These are phyloP conservation scores for Schizothecium vesticola DNA, from an alignment of 495 filamentous ascomycete genomes.

Conservation along the genomic window DNA sequence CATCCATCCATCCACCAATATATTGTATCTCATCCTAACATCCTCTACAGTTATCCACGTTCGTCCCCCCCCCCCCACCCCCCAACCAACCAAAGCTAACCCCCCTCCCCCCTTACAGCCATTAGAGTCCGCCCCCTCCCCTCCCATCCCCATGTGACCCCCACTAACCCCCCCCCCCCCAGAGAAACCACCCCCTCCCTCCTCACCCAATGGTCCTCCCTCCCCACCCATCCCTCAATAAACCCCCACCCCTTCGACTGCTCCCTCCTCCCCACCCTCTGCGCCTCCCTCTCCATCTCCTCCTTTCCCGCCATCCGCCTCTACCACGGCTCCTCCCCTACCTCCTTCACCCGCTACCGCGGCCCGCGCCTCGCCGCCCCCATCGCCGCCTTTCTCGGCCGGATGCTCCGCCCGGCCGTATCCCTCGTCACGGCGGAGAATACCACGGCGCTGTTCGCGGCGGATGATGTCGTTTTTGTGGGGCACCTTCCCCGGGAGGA, in stretches of 20 bases:
- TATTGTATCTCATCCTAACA: neutral
- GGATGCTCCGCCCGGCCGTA: constrained; percentile 32
- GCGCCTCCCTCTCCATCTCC: constrained; percentile 33
- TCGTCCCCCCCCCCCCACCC: neutral
- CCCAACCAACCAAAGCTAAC: neutral
- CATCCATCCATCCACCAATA: neutral
- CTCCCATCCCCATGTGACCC: constrained; percentile 11
- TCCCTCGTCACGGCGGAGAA: constrained; percentile 27
- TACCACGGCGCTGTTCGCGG: constrained; percentile 27
- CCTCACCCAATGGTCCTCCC: constrained; percentile 34
- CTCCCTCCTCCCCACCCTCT: constrained; percentile 31
- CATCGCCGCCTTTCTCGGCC: constrained; percentile 37
- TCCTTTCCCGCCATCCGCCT: constrained; percentile 47
- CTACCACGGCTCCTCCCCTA: constrained; percentile 31
- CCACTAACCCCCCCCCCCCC: constrained; percentile 26
- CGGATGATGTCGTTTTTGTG: constrained; percentile 40
- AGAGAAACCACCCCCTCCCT: constrained; percentile 35
- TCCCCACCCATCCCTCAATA: constrained; percentile 23
- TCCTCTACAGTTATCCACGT: neutral
- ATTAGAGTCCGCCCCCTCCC: neutral
- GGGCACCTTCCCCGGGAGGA: constrained; percentile 21
- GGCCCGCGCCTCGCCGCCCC: constrained; percentile 35
- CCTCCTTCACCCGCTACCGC: constrained; percentile 31
- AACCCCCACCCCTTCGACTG: constrained; percentile 41
- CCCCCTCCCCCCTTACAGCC: neutral